phyloP scores from a whole-genome alignment of 1,284 basidiomycete genomes.

The Hemileia vastatrix region DNA sequence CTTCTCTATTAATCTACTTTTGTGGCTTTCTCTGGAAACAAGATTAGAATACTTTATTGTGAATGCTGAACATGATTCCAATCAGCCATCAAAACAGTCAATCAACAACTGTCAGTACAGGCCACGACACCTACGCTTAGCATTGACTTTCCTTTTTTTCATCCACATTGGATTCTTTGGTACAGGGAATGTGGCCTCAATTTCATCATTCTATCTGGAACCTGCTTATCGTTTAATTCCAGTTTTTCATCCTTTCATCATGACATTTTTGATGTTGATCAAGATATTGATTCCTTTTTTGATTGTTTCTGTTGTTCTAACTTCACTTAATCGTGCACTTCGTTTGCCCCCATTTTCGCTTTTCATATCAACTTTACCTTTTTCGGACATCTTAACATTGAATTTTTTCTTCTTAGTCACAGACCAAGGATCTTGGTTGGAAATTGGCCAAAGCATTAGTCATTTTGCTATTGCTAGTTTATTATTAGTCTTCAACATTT shows the following conservation, averaged over 20 bases:
- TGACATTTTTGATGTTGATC: conserved; percentile 62
- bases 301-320: conserved; percentile 60
- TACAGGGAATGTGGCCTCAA: conserved; percentile 55
- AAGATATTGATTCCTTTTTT: conserved; percentile 73
- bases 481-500: conserved; percentile 60
- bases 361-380: conserved; percentile 14
- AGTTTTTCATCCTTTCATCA: conserved; percentile 75
- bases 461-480: conserved; percentile 78
- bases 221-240: conserved; percentile 81
- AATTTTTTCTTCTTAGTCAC: conserved; percentile 74
- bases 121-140: conserved; percentile 60
- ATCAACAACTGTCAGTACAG: conserved; percentile 45
- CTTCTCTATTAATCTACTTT: conserved; percentile 56
- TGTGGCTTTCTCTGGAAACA: conserved; percentile 64
- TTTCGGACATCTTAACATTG: conserved; percentile 58
- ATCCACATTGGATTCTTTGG: conserved; percentile 82
- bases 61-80: background rate
- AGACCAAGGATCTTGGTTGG: conserved; percentile 77
- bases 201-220: conserved; percentile 69
- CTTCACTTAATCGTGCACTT: conserved; percentile 50
- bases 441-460: conserved; percentile 77
- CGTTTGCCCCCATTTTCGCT: conserved; percentile 8
- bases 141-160: conserved; percentile 73
- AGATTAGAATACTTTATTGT: conserved; percentile 43
- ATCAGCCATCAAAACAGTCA: background rate